phyloP scores from a whole-genome alignment of 2,329 filamentous ascomycete genomes.

The Nothophaeocryptopus gaeumannii region DNA sequence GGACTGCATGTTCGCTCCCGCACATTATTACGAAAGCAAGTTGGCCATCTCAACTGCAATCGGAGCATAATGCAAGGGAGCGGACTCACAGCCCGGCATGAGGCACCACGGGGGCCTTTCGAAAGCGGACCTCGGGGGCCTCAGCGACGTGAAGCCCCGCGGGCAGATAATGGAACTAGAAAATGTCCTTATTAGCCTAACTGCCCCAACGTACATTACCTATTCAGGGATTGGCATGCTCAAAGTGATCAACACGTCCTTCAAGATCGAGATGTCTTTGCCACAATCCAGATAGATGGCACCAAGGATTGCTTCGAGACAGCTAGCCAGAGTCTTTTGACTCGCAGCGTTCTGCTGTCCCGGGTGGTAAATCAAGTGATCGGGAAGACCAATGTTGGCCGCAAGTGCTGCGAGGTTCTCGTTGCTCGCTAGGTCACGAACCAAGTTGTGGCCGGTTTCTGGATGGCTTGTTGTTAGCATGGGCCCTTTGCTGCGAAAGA shows the following conservation, averaged over 20 bases:
- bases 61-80: background rate
- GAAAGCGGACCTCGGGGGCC: background rate
- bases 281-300: conserved; percentile 7
- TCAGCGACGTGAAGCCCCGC: background rate
- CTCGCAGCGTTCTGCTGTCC: background rate
- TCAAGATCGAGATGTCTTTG: background rate
- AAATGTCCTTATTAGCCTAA: background rate
- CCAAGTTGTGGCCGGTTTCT: background rate
- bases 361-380: background rate
- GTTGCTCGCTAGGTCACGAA: background rate
- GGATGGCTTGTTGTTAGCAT: background rate
- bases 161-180: background rate
- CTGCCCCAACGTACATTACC: background rate
- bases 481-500: background rate
- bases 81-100: conserved; percentile 1
- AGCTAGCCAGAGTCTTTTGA: background rate
- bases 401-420: background rate
- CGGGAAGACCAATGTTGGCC: background rate
- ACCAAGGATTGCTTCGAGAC: conserved; percentile 6
- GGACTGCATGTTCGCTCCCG: background rate
- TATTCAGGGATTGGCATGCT: conserved; percentile 1
- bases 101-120: background rate
- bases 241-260: background rate
- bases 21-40: background rate
- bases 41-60: background rate